Evolutionary conservation across 306 rosid species (phyloP).

Genomic region (Ormosia semicastrata): DNA sequence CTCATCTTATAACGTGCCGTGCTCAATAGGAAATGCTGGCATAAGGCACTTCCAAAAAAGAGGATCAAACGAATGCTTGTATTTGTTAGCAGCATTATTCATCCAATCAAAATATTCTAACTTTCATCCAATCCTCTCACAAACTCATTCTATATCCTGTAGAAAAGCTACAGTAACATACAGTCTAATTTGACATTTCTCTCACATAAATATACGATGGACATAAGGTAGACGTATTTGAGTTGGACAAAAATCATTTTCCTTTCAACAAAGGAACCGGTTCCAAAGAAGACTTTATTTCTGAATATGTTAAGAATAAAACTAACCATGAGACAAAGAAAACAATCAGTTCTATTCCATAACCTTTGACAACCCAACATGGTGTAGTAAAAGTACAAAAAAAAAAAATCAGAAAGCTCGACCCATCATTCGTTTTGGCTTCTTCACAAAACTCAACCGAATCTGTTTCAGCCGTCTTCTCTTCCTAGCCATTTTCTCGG

Average conservation of each 20-base stretch:
- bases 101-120: too few species aligned
- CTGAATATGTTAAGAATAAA: background rate
- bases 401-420: conserved; percentile 32
- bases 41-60: background rate
- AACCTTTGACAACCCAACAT: background rate
- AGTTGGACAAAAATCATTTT: too few species aligned
- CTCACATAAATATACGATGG: too few species aligned
- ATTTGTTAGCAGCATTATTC: too few species aligned
- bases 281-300: background rate
- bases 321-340: conserved; percentile 21
- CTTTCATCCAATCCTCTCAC: too few species aligned
- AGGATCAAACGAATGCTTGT: background rate
- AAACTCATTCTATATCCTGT: too few species aligned
- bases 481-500: conserved; percentile 90
- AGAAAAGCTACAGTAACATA: too few species aligned
- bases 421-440: conserved; percentile 49
- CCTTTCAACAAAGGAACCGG: background rate
- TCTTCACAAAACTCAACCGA: conserved; percentile 78
- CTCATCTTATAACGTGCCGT: background rate
- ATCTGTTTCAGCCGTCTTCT: conserved; percentile 84
- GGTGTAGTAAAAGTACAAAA: background rate
- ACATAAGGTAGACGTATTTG: too few species aligned
- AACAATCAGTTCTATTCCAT: conserved; percentile 28
- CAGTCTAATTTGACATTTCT: too few species aligned
- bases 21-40: background rate